Evolutionary conservation across 371 early-diverging fungal species (phyloP).

Genomic region (Blyttiomyces sp.): DNA sequence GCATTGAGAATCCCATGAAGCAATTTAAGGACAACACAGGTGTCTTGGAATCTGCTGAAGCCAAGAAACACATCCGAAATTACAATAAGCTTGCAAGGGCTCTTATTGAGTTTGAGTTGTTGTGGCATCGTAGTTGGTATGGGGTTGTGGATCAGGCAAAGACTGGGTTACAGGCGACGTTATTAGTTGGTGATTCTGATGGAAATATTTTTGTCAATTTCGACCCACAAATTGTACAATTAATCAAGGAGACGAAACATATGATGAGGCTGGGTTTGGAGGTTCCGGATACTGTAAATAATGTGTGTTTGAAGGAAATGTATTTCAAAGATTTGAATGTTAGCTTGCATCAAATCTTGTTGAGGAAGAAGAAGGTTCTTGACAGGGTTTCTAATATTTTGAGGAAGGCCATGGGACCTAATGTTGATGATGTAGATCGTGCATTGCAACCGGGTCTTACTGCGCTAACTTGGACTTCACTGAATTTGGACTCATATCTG

Average conservation of each 20-base stretch:
- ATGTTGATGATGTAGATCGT: conserved; percentile 53
- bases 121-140: conserved; percentile 56
- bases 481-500: conserved; percentile 54
- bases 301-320: conserved; percentile 51
- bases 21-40: conserved; percentile 47
- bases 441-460: conserved; percentile 56
- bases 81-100: conserved; percentile 61
- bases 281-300: conserved; percentile 49
- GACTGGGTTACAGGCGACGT: conserved; percentile 57
- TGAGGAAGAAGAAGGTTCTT: conserved; percentile 44
- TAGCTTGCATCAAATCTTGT: conserved; percentile 43
- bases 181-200: conserved; percentile 49
- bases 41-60: conserved; percentile 49
- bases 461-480: conserved; percentile 56
- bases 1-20: conserved; percentile 57
- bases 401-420: conserved; percentile 49
- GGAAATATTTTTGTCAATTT: conserved; percentile 60
- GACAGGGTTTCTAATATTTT: conserved; percentile 41
- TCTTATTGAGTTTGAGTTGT: conserved; percentile 57
- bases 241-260: conserved; percentile 54
- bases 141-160: conserved; percentile 54
- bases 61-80: conserved; percentile 59
- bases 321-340: conserved; percentile 48
- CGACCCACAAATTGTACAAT: conserved; percentile 54
- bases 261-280: conserved; percentile 52